Base-by-base conservation (phyloP, 163 green algal genomes). In the Coccomyxa subellipsoidea region DNA sequence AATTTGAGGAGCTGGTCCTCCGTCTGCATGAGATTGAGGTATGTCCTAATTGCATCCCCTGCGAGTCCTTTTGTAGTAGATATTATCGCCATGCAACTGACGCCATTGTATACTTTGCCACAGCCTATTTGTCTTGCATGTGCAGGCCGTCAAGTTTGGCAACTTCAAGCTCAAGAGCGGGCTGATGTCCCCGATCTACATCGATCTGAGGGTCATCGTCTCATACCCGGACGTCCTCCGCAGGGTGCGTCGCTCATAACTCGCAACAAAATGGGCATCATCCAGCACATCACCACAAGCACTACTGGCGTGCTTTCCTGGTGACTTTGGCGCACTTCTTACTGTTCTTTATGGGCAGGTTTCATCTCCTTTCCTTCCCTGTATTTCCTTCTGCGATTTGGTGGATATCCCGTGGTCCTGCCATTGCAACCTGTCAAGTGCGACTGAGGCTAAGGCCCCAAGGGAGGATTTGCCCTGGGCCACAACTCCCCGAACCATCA, bases 81-180 rank as follows among this genome's bases (percentile, higher is more conserved):
- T n/a, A n/a, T n/a, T n/a, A n/a, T n/a, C n/a, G n/a, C n/a, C n/a
- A n/a, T n/a, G n/a, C n/a, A n/a, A n/a, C n/a, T n/a, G n/a, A n/a
- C n/a, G 32, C 7, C 77, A 70, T 23, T 27, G 35, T 54, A 40
- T 54, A 0, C 8, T 59, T 7, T 53, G 54, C 66, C 27, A 66
- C 66, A 73, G 66, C 66, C n/a, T 35, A 73, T 18, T 73, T 35
- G 0, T 73, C 29, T 23, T 73, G 29, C 1, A 34, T 37, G 37
- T 76, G 53, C 91, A 97, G 91, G 97, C 97, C 0, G 94, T 99
- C 70, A 99, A 99, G 87, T 99, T 99, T 91, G 97, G 97, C 37
- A 91, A 96, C 79, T 99, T 99, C 91, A 99, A 97, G 85, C 92
- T 99, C 8, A 99, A 99, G 89, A 98, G 92, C 81, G 97, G 97